A percentile compares a stretch with the other conserved stretches of the same genome.
phyloP scores from a whole-genome alignment of 306 rosid species.

The Dryas octopetala region DNA sequence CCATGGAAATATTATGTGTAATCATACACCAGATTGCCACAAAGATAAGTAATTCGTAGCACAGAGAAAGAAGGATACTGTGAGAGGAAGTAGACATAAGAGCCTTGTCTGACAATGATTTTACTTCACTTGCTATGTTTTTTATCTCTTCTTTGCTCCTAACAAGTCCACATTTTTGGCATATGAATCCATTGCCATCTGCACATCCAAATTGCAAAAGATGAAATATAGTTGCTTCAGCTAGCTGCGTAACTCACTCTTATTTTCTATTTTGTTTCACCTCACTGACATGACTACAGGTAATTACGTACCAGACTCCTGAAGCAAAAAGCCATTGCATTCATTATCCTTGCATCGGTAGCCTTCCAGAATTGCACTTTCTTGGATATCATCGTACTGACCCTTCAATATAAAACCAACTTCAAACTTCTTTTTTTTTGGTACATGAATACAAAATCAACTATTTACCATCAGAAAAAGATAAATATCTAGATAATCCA shows the following conservation, averaged over 20 bases:
- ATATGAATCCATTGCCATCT: conserved; percentile 68
- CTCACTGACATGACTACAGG: background rate
- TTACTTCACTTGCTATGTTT: conserved; percentile 56
- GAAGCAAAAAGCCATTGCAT: conserved; percentile 82
- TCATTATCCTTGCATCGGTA: conserved; percentile 66
- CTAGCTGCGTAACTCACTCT: background rate
- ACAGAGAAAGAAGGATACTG: conserved; percentile 65
- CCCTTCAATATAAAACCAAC: conserved; percentile 59
- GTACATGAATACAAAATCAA: conserved; percentile 31
- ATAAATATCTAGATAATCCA: conserved; percentile 13
- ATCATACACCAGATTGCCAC: background rate
- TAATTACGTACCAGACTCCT: conserved; percentile 57
- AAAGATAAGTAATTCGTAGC: conserved; percentile 6
- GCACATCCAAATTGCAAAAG: conserved; percentile 25
- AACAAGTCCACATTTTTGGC: conserved; percentile 72
- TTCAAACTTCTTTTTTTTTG: background rate
- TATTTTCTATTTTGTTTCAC: background rate
- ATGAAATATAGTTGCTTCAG: background rate
- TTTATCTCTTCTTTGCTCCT: conserved; percentile 69
- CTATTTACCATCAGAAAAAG: conserved; percentile 27
- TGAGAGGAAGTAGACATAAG: conserved; percentile 30
- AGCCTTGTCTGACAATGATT: conserved; percentile 56
- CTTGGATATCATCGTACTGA: conserved; percentile 60
- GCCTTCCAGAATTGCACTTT: conserved; percentile 86
- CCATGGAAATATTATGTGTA: background rate